Conservation (phyloP, 2,329 filamentous ascomycete species). For the Lomentospora prolificans region DNA sequence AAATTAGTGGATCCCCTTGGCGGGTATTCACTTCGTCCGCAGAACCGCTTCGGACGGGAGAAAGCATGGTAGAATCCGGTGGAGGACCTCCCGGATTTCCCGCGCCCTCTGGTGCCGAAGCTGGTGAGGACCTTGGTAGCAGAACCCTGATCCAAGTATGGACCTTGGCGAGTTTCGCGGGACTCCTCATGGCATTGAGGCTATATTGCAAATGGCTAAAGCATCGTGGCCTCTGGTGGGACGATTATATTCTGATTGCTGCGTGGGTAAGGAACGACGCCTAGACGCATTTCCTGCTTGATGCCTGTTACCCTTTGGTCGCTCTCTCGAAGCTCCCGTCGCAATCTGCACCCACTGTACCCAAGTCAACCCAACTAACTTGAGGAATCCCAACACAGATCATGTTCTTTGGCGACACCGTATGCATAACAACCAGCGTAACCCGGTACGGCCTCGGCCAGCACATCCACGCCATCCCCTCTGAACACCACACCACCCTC, state of each 20-base stretch:
- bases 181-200: slow-evolving; percentile 17
- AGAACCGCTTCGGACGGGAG: neutral
- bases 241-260: slow-evolving; percentile 23
- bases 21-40: neutral
- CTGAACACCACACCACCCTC: slow-evolving; percentile 5
- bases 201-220: slow-evolving; percentile 26
- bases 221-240: slow-evolving; percentile 25
- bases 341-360: neutral
- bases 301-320: neutral
- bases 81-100: neutral
- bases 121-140: neutral
- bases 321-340: neutral
- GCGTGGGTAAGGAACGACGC: slow-evolving; percentile 20
- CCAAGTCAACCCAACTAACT: neutral
- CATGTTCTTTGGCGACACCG: slow-evolving; percentile 3
- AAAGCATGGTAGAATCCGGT: neutral
- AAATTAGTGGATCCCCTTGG: neutral
- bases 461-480: slow-evolving; percentile 9
- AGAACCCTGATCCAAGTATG: neutral
- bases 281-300: neutral
- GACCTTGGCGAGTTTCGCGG: slow-evolving; percentile 8
- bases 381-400: neutral
- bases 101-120: neutral
- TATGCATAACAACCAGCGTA: neutral
- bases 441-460: slow-evolving; percentile 12